Conservation (phyloP, 306 rosid genomes). For the Pyrus communis region DNA sequence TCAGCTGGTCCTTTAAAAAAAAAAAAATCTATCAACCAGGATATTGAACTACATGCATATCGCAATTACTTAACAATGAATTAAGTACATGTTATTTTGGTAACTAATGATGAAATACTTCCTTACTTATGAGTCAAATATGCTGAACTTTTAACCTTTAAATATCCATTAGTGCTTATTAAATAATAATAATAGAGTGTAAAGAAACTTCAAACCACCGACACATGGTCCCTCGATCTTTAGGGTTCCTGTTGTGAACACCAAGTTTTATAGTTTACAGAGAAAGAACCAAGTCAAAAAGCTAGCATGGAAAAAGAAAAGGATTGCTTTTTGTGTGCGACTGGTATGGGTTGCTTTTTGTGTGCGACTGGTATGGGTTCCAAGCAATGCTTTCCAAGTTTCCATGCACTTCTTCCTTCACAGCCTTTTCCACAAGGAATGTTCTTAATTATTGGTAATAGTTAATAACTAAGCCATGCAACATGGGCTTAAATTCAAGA, state of each 20-base stretch:
- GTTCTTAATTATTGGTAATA: too few species aligned
- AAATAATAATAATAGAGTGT: neutral
- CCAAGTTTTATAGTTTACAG: conserved; percentile 30
- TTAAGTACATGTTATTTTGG: neutral
- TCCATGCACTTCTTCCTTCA: conserved; percentile 4
- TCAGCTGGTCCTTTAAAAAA: too few species aligned
- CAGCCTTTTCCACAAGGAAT: too few species aligned
- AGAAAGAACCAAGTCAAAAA: conserved; percentile 49
- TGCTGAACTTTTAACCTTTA: conserved; percentile 18
- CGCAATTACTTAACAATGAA: neutral
- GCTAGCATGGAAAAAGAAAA: conserved; percentile 20
- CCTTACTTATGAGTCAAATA: conserved; percentile 28
- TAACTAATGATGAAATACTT: neutral
- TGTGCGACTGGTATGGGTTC: conserved; percentile 20
- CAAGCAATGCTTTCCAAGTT: conserved; percentile 22
- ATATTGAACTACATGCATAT: neutral
- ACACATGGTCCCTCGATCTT: conserved; percentile 35
- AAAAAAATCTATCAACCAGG: too few species aligned
- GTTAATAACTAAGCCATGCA: too few species aligned
- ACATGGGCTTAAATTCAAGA: too few species aligned
- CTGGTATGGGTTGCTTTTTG: conserved; percentile 17
- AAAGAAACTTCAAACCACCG: conserved; percentile 19
- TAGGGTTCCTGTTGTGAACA: conserved; percentile 36
- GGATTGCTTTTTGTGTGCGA: conserved; percentile 22
- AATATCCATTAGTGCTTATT: conserved; percentile 5